Percentiles rank a stretch among this genome's conserved stretches.
Conservation (phyloP, 108 stramenopile genomes). For the Cyclotella baltica region DNA sequence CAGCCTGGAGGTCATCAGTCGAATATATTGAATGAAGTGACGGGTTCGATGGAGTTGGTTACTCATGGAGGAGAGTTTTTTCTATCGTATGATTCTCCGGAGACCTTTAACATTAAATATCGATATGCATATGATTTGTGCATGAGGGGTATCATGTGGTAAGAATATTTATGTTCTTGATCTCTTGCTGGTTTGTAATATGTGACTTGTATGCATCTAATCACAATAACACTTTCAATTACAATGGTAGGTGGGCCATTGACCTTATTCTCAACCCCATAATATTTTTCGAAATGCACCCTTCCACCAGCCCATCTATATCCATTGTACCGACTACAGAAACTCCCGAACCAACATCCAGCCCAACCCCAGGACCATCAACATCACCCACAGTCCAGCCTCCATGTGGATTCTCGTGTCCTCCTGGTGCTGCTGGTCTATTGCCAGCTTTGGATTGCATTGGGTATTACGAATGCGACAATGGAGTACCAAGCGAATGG, state of each 20-base stretch:
- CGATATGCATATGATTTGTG: constrained; percentile 32
- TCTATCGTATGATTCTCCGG: constrained; percentile 33
- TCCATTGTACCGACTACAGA: constrained; percentile 16
- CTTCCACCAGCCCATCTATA: constrained; percentile 12
- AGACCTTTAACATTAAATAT: constrained; percentile 28
- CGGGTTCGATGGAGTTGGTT: constrained; percentile 34
- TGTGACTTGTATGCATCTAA: too few species aligned
- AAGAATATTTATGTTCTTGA: too few species aligned
- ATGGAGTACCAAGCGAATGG: background rate
- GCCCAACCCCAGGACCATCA: background rate
- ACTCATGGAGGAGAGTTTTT: constrained; percentile 29
- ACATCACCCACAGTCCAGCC: background rate
- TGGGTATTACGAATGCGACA: constrained; percentile 22
- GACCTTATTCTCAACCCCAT: constrained; percentile 27
- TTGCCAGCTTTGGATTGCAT: constrained; percentile 16
- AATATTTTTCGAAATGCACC: background rate
- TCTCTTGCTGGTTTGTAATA: too few species aligned
- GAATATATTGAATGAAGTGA: constrained; percentile 20
- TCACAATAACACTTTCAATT: too few species aligned
- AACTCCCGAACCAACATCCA: background rate
- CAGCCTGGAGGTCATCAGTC: constrained; percentile 30
- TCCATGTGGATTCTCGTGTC: constrained; percentile 14
- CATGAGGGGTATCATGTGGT: constrained; percentile 46
- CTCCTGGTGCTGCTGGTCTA: background rate
- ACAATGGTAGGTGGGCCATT: constrained; percentile 16